Conservation (phyloP, 2,329 filamentous ascomycete genomes). For the Colletotrichum sp. region DNA sequence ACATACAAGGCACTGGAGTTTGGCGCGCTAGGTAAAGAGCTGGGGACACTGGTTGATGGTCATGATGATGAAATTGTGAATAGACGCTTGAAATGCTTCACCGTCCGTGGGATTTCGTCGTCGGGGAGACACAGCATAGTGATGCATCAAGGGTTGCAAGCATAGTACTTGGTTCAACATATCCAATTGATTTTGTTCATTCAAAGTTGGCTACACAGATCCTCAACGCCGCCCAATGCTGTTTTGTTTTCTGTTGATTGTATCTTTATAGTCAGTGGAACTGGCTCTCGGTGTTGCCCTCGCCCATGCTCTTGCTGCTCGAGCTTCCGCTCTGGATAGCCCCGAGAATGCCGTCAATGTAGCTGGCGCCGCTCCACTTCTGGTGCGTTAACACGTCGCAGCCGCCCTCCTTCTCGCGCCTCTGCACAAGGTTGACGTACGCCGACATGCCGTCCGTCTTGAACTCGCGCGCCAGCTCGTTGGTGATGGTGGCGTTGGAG, state of each 20-base stretch:
- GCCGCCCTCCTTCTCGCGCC: constrained; percentile 85
- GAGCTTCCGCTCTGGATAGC: constrained; percentile 91
- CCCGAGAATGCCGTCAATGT: constrained; percentile 89
- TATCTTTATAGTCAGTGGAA: constrained; percentile 43
- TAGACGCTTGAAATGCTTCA: constrained; percentile 2
- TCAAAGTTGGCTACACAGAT: neutral
- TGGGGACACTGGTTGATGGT: neutral
- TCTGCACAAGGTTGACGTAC: constrained; percentile 93
- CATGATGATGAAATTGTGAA: constrained; percentile 17
- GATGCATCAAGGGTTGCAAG: neutral
- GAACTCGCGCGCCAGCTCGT: constrained; percentile 81
- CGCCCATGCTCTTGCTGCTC: constrained; percentile 91
- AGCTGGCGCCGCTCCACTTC: constrained; percentile 74
- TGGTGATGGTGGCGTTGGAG: constrained; percentile 67
- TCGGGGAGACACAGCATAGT: neutral
- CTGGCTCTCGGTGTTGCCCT: constrained; percentile 86
- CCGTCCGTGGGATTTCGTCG: neutral
- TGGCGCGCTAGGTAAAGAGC: constrained; percentile 8
- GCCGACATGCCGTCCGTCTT: constrained; percentile 94
- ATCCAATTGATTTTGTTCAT: neutral
- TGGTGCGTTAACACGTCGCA: constrained; percentile 96
- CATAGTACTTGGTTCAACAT: neutral
- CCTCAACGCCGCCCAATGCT: constrained; percentile 20
- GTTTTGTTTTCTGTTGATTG: neutral
- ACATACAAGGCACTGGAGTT: constrained; percentile 8